Percentiles rank a stretch among this genome's conserved stretches.
Evolutionary conservation across 352 stramenopile genomes (phyloP).

Genomic region (Globisporangium radiosum): DNA sequence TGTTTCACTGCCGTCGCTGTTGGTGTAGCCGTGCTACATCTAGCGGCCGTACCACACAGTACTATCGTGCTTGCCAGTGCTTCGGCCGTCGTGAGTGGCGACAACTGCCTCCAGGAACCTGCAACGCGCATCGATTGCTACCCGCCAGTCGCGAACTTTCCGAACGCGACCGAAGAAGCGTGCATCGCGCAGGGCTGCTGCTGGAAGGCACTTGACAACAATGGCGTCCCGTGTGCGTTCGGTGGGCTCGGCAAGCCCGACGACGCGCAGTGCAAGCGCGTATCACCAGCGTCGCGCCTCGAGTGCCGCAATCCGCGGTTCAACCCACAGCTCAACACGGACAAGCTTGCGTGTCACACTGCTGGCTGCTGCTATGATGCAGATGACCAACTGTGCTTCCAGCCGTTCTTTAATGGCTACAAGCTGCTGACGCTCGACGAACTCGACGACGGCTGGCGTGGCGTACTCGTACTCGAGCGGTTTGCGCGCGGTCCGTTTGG

Average conservation of each 20-base stretch:
- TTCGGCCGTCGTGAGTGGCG: too few species aligned
- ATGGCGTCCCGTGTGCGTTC: slow-evolving; percentile 60
- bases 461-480: slow-evolving; percentile 38
- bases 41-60: too few species aligned
- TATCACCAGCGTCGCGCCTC: slow-evolving; percentile 38
- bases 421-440: slow-evolving; percentile 58
- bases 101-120: neutral
- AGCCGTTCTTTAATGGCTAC: slow-evolving; percentile 64
- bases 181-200: slow-evolving; percentile 82
- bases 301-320: slow-evolving; percentile 77
- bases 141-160: slow-evolving; percentile 47
- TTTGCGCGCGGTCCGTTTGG: slow-evolving; percentile 56
- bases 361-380: slow-evolving; percentile 76
- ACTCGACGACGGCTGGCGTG: slow-evolving; percentile 41
- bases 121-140: slow-evolving; percentile 66
- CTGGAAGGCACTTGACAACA: slow-evolving; percentile 62
- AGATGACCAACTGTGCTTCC: slow-evolving; percentile 40
- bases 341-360: slow-evolving; percentile 23
- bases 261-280: slow-evolving; percentile 19
- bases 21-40: too few species aligned
- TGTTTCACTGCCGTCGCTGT: too few species aligned
- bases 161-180: slow-evolving; percentile 62
- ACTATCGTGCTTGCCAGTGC: too few species aligned
- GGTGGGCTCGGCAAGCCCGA: slow-evolving; percentile 18
- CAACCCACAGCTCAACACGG: slow-evolving; percentile 19